Evolutionary conservation across 2,329 filamentous ascomycete genomes (phyloP).

Genomic region (Pestalotiopsis sp.): DNA sequence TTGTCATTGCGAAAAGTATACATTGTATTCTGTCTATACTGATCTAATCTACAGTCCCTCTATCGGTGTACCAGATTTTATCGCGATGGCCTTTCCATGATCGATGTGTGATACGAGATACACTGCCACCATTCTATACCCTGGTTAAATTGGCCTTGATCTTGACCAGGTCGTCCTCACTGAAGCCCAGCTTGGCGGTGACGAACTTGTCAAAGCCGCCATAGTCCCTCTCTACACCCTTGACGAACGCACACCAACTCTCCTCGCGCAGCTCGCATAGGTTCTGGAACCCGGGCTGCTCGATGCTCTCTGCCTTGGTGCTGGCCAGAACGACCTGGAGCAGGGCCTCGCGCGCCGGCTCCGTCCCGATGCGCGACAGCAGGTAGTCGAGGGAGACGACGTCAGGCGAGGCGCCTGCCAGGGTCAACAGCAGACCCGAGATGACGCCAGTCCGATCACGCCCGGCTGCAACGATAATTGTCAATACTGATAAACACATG

Average conservation of each 20-base stretch:
- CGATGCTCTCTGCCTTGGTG: constrained; percentile 35
- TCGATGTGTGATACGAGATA: neutral
- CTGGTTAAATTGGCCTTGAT: constrained; percentile 49
- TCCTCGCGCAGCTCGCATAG: constrained; percentile 44
- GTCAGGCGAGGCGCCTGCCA: constrained; percentile 48
- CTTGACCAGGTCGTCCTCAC: constrained; percentile 43
- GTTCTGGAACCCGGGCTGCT: constrained; percentile 52
- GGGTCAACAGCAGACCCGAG: constrained; percentile 50
- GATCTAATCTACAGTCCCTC: no score
- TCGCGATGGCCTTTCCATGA: neutral
- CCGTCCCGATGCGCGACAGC: constrained; percentile 55
- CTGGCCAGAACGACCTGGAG: constrained; percentile 42
- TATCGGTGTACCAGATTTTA: no score
- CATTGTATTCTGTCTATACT: no score
- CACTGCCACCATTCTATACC: neutral
- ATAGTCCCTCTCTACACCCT: constrained; percentile 44
- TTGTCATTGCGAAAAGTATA: no score
- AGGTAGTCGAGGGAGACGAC: constrained; percentile 52
- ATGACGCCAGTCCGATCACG: constrained; percentile 58
- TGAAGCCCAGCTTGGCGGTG: constrained; percentile 46
- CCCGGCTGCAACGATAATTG: constrained; percentile 40
- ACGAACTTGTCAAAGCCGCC: constrained; percentile 55
- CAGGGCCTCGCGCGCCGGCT: constrained; percentile 52
- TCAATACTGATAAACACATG: neutral
- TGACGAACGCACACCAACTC: constrained; percentile 49